phyloP scores from a whole-genome alignment of 2,329 filamentous ascomycete genomes.

The Claviceps monticola region DNA sequence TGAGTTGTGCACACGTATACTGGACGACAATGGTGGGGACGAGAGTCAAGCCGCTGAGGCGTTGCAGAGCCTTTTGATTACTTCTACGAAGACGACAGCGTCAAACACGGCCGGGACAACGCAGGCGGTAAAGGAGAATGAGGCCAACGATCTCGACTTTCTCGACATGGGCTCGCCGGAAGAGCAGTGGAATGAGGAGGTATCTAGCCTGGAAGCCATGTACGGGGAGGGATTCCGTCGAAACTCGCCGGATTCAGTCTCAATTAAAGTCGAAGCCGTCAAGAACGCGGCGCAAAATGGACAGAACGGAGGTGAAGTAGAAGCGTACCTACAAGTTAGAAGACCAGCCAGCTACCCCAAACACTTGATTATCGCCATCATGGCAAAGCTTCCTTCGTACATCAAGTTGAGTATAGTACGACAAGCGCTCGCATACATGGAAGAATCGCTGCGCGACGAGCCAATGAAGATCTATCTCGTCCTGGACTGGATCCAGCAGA shows the following conservation, averaged over 20 bases:
- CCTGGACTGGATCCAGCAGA: conserved; percentile 81
- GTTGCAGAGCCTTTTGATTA: conserved; percentile 46
- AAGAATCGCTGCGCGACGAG: conserved; percentile 60
- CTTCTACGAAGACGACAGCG: conserved; percentile 7
- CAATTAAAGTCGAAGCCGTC: conserved; percentile 49
- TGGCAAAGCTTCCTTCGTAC: conserved; percentile 68
- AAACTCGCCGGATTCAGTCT: conserved; percentile 49
- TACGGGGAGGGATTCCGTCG: conserved; percentile 60
- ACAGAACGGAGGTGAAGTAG: conserved; percentile 31
- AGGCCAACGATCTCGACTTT: conserved; percentile 23
- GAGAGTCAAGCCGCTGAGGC: conserved; percentile 65
- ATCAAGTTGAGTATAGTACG: conserved; percentile 82
- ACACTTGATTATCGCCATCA: conserved; percentile 54
- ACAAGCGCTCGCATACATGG: conserved; percentile 57
- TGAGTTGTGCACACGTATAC: conserved; percentile 68
- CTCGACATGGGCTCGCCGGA: conserved; percentile 37
- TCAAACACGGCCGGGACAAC: not conserved
- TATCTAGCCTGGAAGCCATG: conserved; percentile 71
- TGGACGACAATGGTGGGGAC: conserved; percentile 56
- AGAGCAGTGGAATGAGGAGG: conserved; percentile 73
- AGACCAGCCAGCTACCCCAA: conserved; percentile 62
- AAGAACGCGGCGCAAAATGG: conserved; percentile 36
- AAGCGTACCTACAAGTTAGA: conserved; percentile 51
- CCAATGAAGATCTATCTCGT: conserved; percentile 82
- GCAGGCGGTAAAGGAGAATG: conserved; percentile 1